Evolutionary conservation across 2,329 filamentous ascomycete genomes (phyloP), one percentile per base, ranked within the genome.

Genomic region (Fusarium acutatum): DNA sequence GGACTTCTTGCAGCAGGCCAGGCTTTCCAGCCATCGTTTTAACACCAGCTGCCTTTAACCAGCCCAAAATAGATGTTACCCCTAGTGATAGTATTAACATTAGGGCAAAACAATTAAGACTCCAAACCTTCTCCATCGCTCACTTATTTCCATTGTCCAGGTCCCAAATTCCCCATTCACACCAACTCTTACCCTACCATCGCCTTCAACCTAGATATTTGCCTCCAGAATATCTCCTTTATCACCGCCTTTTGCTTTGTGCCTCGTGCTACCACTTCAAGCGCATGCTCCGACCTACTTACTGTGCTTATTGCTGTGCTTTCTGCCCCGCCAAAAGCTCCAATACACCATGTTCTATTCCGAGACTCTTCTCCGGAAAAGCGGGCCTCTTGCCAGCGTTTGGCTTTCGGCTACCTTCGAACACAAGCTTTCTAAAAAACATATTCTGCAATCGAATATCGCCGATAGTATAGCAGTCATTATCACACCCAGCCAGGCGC

Each of bases 401-500:
- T 47, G 44, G 44, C 44, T 47, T 47, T 47, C 44, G 26, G 44
- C 44, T 22, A 47, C 11, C 44, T 47, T 47, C 18, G 44, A 47
- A 12, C 26, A 15, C 26, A 47, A 47, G 26, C 44, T 47, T 26
- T 47, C 44, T 30, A 47, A 47, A 26, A 47, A 47, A 30, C 94
- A 98, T 80, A 96, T 98, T 76, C 83, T 98, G 74, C 94, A 97
- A 81, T 96, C 95, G 64, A 97, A 97, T 84, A 93, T 99, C 77
- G 93, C 96, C 79, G 94, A 94, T 84, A 97, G 95, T 83, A 95
- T 98, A 74, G 93, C 94, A 82, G 94, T 95, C 77, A 98, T 98
- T 82, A 96, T 98, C 75, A 94, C 94, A 64, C 94, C 94, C 50
- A 94, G 93, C 75, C 94, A 97, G 83, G 96, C 95, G 47, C 96